phyloP scores from a whole-genome alignment of 192 early-diverging fungal genomes.

The Spinellus fusiger region DNA sequence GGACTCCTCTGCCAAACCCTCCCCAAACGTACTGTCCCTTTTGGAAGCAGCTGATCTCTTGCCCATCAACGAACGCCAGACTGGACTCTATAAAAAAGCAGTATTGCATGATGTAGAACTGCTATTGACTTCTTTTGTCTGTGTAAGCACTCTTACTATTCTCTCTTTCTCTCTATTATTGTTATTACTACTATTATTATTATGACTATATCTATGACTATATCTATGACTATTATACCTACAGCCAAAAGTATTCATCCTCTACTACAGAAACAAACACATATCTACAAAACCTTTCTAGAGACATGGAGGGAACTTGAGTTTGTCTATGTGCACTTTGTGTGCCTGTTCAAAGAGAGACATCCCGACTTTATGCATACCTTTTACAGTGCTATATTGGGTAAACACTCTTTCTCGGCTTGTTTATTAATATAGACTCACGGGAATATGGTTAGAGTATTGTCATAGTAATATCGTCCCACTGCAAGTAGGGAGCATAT shows the following conservation, averaged over 20 bases:
- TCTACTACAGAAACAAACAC: neutral
- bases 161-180: too few species aligned
- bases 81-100: neutral
- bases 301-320: conserved; percentile 2
- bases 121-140: neutral
- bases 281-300: neutral
- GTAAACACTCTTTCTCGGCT: neutral
- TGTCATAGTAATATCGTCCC: neutral
- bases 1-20: neutral
- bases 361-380: conserved; percentile 1
- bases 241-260: too few species aligned
- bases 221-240: too few species aligned
- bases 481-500: neutral
- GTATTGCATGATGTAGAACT: neutral
- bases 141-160: too few species aligned
- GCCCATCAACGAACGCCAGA: neutral
- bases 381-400: neutral
- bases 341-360: neutral
- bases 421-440: neutral
- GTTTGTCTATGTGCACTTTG: conserved; percentile 14
- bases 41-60: neutral
- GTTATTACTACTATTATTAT: neutral
- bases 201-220: neutral
- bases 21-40: neutral
- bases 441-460: neutral